phyloP scores from a whole-genome alignment of 2,329 filamentous ascomycete genomes.

The Paraphaeosphaeria sporulosa region DNA sequence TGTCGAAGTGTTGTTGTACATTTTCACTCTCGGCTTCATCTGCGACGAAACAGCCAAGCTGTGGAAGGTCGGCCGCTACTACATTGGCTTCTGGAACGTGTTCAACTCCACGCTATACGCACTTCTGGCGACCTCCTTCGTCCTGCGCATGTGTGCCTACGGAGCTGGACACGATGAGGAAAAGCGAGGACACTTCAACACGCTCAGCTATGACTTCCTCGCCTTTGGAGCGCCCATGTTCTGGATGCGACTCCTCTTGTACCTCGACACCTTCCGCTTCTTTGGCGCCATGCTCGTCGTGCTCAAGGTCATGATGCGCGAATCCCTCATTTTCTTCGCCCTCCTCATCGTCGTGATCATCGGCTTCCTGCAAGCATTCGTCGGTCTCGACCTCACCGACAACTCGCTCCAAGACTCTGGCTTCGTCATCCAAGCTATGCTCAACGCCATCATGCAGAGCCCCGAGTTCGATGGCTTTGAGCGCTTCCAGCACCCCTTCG shows the following conservation, averaged over 20 bases:
- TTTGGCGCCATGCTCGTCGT: constrained; percentile 99
- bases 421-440: constrained; percentile 83
- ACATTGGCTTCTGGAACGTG: constrained; percentile 95
- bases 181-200: constrained; percentile 71
- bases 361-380: constrained; percentile 91
- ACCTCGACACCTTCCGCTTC: constrained; percentile 91
- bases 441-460: constrained; percentile 88
- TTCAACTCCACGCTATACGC: constrained; percentile 88
- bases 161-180: constrained; percentile 62
- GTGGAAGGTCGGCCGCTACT: constrained; percentile 91
- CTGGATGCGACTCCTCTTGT: constrained; percentile 90
- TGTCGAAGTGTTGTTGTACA: constrained; percentile 83
- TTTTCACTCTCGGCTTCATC: constrained; percentile 91
- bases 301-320: constrained; percentile 73
- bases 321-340: constrained; percentile 93
- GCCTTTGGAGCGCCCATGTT: constrained; percentile 96
- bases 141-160: constrained; percentile 80
- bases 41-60: constrained; percentile 88
- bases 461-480: constrained; percentile 93
- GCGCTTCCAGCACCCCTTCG: constrained; percentile 89
- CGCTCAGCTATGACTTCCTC: constrained; percentile 90
- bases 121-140: constrained; percentile 78
- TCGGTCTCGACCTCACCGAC: constrained; percentile 87
- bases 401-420: constrained; percentile 66
- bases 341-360: constrained; percentile 83